Evolutionary conservation across 768 basidiomycete species (phyloP).

Genomic region (Hericium alpestre): DNA sequence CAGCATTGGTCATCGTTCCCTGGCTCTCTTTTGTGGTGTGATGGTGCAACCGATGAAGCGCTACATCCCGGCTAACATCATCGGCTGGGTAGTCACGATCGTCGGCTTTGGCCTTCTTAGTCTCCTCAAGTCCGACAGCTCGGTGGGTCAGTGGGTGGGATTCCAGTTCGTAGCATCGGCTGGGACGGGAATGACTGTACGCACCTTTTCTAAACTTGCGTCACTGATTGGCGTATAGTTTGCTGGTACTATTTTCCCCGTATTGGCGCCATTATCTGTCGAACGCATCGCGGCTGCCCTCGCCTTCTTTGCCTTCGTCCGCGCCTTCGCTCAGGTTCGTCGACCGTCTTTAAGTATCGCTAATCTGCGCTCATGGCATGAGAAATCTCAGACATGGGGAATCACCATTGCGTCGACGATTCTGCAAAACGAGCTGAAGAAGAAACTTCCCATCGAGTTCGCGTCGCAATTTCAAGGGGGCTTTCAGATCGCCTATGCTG

Average conservation of each 20-base stretch:
- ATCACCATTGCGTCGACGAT: slow-evolving; percentile 39
- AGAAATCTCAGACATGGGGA: slow-evolving; percentile 33
- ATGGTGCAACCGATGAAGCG: slow-evolving; percentile 18
- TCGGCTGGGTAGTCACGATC: slow-evolving; percentile 24
- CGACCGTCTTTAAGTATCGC: background rate
- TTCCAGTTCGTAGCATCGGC: slow-evolving; percentile 16
- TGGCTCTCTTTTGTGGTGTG: slow-evolving; percentile 23
- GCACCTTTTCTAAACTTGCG: background rate
- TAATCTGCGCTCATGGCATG: background rate
- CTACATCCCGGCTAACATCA: slow-evolving; percentile 24
- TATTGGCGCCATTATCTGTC: slow-evolving; percentile 35
- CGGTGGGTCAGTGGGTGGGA: slow-evolving; percentile 16
- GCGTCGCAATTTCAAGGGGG: slow-evolving; percentile 24
- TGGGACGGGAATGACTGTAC: slow-evolving; percentile 19
- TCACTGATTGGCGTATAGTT: background rate
- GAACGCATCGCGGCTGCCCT: slow-evolving; percentile 33
- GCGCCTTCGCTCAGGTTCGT: slow-evolving; percentile 26
- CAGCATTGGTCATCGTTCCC: slow-evolving; percentile 21
- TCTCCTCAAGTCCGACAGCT: slow-evolving; percentile 17
- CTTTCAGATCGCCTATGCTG: slow-evolving; percentile 32
- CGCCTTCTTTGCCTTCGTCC: slow-evolving; percentile 30
- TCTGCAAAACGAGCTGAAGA: slow-evolving; percentile 38
- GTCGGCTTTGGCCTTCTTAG: slow-evolving; percentile 28
- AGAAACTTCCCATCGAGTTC: slow-evolving; percentile 30
- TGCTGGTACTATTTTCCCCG: slow-evolving; percentile 27